Percentiles rank a stretch among this genome's conserved stretches.
phyloP scores from a whole-genome alignment of 83 land plant genomes.

The Thuja plicata region DNA sequence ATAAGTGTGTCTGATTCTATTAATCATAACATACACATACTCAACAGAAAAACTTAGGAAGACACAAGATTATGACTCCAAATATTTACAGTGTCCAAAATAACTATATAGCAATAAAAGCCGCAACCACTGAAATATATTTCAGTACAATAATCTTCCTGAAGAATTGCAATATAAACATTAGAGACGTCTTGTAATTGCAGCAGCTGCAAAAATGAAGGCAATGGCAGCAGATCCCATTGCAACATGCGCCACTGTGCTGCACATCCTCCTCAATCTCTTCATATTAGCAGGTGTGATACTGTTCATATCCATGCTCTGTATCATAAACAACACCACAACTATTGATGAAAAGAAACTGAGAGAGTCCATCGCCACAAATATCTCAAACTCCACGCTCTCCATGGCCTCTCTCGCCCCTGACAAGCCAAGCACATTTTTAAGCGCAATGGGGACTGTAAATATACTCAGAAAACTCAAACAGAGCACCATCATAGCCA shows the following conservation, averaged over 20 bases:
- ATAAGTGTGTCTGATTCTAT: too few species aligned
- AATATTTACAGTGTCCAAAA: too few species aligned
- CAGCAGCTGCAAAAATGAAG: neutral
- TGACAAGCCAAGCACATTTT: neutral
- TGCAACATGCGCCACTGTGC: neutral
- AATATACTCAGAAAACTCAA: neutral
- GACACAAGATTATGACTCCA: too few species aligned
- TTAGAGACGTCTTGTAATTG: neutral
- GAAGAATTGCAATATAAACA: neutral
- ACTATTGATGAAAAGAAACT: neutral
- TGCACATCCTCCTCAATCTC: neutral
- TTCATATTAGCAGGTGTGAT: neutral
- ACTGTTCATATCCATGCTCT: neutral
- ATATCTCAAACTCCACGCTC: neutral
- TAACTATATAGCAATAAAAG: too few species aligned
- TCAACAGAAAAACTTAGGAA: too few species aligned
- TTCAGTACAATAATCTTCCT: too few species aligned
- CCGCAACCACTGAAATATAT: too few species aligned
- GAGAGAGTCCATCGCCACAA: neutral
- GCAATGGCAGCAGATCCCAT: neutral
- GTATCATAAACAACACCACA: neutral
- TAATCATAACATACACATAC: too few species aligned
- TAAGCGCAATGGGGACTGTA: neutral
- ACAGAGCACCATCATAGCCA: neutral
- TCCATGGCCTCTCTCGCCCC: neutral